Conservation (phyloP, 208 protist genomes). For the Perkinsela sp. region DNA sequence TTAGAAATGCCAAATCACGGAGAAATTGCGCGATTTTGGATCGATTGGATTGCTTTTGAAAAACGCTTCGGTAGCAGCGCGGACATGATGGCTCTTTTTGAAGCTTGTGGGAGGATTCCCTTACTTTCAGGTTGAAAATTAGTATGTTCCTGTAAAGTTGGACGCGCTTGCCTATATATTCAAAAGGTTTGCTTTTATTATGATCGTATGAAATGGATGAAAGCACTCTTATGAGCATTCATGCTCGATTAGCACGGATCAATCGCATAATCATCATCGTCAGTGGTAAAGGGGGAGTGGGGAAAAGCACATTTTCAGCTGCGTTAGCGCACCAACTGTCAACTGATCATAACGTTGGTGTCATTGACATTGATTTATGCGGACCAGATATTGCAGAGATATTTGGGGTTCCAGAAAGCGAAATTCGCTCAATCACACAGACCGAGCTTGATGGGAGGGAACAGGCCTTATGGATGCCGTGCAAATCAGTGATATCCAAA, state of each 20-base stretch:
- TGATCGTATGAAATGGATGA: not conserved
- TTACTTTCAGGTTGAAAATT: not conserved
- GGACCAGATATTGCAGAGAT: constrained; percentile 79
- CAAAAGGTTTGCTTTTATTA: not conserved
- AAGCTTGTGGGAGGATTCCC: too few relatives aligned
- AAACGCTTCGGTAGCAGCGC: too few relatives aligned
- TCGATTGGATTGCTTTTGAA: too few relatives aligned
- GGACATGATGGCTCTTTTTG: too few relatives aligned
- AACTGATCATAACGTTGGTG: constrained; percentile 26
- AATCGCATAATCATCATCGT: constrained; percentile 91
- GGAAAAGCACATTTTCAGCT: constrained; percentile 88
- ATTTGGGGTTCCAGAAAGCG: constrained; percentile 68
- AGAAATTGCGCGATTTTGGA: too few relatives aligned
- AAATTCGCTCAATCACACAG: constrained; percentile 17
- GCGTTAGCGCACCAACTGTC: constrained; percentile 54
- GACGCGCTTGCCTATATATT: not conserved
- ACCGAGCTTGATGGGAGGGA: not conserved
- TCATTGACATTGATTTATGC: constrained; percentile 72
- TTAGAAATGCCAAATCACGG: too few relatives aligned
- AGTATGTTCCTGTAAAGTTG: not conserved
- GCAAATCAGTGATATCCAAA: not conserved
- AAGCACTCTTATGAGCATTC: not conserved
- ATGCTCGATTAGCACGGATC: constrained; percentile 16
- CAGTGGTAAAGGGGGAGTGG: constrained; percentile 94
- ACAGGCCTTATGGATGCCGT: not conserved